These are phyloP conservation scores for Bipolaris victoriae DNA, from an alignment of 2,329 filamentous ascomycete genomes.

Conservation along the genomic window DNA sequence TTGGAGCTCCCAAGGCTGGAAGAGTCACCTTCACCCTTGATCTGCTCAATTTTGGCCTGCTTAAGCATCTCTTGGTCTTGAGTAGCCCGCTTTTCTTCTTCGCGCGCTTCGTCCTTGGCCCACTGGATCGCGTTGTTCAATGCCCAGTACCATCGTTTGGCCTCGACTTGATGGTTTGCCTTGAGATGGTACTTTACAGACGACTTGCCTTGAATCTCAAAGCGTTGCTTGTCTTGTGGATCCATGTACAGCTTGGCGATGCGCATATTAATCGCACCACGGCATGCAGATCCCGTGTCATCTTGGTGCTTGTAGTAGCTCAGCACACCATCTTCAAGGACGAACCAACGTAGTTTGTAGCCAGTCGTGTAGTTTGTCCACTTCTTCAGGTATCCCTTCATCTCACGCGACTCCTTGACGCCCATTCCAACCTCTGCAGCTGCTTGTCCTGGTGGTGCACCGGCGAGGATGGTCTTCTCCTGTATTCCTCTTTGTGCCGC, in stretches of 20 bases:
- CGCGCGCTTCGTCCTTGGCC: conserved; percentile 94
- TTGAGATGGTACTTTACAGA: conserved; percentile 98
- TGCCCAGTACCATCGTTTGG: conserved; percentile 99
- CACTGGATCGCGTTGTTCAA: conserved; percentile 98
- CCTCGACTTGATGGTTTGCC: conserved; percentile 96
- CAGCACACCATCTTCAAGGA: conserved; percentile 93
- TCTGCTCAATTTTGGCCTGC: conserved; percentile 79
- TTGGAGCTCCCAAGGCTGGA: conserved; percentile 47
- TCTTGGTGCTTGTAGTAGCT: conserved; percentile 99
- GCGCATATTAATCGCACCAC: conserved; percentile 97
- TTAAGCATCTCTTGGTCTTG: conserved; percentile 74
- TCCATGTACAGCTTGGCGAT: conserved; percentile 97
- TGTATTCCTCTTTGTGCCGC: conserved; percentile 95
- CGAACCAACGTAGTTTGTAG: conserved; percentile 97
- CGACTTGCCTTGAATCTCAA: conserved; percentile 97
- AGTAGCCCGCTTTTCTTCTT: conserved; percentile 79
- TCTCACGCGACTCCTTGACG: conserved; percentile 88
- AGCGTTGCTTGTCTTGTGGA: conserved; percentile 93
- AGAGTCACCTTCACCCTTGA: conserved; percentile 52
- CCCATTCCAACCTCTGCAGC: conserved; percentile 66
- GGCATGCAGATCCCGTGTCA: conserved; percentile 92
- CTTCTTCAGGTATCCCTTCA: conserved; percentile 99
- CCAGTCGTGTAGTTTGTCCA: conserved; percentile 99
- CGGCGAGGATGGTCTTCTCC: conserved; percentile 93
- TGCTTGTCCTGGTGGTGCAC: conserved; percentile 64